Conservation (phyloP, 129 eudicot species). For the Flaveria brownii region DNA sequence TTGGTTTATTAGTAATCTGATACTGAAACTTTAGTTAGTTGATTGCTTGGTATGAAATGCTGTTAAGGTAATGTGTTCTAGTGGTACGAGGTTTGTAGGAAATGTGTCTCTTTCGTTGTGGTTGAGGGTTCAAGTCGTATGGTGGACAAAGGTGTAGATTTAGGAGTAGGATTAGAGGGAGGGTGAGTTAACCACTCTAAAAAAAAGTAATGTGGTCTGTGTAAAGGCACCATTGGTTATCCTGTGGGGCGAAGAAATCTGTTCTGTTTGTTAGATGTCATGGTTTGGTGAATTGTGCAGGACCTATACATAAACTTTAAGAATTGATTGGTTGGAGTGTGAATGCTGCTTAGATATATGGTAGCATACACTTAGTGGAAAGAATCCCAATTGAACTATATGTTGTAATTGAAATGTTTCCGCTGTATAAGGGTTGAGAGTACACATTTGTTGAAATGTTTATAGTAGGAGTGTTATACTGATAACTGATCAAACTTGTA, state of each 20-base stretch:
- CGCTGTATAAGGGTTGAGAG: background rate
- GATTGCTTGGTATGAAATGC: background rate
- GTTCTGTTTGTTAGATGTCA: background rate
- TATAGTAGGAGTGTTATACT: background rate
- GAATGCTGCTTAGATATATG: background rate
- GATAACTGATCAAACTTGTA: conserved; percentile 13
- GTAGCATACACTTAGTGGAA: background rate
- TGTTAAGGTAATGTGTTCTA: background rate
- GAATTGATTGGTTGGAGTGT: background rate
- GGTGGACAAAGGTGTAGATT: too few relatives aligned
- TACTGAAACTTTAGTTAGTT: background rate
- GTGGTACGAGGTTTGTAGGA: too few relatives aligned
- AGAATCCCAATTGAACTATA: background rate
- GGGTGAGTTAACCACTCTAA: too few relatives aligned
- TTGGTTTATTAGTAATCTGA: background rate
- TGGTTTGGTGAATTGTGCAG: background rate
- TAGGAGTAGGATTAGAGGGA: too few relatives aligned
- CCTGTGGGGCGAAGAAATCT: background rate
- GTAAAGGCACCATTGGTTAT: background rate
- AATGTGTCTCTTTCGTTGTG: too few relatives aligned
- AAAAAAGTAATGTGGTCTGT: background rate
- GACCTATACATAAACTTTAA: background rate
- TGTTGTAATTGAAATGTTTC: background rate
- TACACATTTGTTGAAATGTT: background rate
- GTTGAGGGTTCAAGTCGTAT: too few relatives aligned